These are phyloP conservation scores for Cyberlindnera maritima DNA, from an alignment of 805 yeast genomes.

Conservation along the genomic window DNA sequence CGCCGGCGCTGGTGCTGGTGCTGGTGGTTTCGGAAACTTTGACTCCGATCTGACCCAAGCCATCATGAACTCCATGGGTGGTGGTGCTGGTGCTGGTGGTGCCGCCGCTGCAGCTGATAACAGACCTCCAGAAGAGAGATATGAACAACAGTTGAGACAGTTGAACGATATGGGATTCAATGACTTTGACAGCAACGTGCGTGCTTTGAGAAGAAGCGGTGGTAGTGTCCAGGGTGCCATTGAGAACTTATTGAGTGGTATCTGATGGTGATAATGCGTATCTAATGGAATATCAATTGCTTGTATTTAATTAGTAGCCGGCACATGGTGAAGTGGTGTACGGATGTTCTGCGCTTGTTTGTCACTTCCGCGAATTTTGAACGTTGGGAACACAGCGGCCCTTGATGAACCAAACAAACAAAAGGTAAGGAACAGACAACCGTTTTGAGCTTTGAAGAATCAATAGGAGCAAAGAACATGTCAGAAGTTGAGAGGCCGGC, in stretches of 20 bases:
- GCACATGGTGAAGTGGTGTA: neutral
- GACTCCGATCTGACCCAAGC: conserved; percentile 48
- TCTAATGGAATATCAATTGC: too few relatives aligned
- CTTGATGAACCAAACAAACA: too few relatives aligned
- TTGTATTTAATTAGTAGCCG: too few relatives aligned
- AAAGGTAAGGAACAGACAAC: too few relatives aligned
- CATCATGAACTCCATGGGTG: conserved; percentile 38
- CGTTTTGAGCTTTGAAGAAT: too few relatives aligned
- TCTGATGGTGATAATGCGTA: conserved; percentile 2
- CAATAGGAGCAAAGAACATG: too few relatives aligned
- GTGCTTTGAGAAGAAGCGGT: conserved; percentile 90
- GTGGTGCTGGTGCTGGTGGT: conserved; percentile 24
- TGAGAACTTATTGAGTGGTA: conserved; percentile 73
- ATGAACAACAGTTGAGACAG: conserved; percentile 68
- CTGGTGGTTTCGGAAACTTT: conserved; percentile 1
- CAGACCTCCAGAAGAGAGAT: conserved; percentile 80
- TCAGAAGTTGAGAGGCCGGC: too few relatives aligned
- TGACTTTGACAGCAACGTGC: conserved; percentile 89
- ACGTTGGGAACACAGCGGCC: too few relatives aligned
- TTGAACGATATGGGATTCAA: conserved; percentile 83
- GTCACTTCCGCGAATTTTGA: too few relatives aligned
- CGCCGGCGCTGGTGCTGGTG: too few relatives aligned
- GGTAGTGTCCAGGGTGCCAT: conserved; percentile 97
- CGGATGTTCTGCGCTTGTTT: too few relatives aligned
- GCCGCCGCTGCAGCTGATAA: too few relatives aligned